phyloP scores from a whole-genome alignment of 495 filamentous ascomycete species.

The Xylaria longipes region DNA sequence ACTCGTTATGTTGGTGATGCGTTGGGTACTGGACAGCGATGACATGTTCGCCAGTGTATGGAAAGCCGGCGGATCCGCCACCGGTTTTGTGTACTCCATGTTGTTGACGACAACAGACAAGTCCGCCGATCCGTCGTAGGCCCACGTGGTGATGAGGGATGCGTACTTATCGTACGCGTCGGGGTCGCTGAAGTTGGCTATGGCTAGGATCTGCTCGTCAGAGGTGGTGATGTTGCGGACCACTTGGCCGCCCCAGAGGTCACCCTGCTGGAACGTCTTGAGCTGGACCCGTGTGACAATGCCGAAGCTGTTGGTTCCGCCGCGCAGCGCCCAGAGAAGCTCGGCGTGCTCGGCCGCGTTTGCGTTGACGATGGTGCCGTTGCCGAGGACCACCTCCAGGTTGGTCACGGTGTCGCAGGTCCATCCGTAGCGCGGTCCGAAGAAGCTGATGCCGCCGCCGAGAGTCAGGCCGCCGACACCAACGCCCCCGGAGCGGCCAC shows the following conservation, averaged over 20 bases:
- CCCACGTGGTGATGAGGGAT: slow-evolving; percentile 19
- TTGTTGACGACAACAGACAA: slow-evolving; percentile 17
- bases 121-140: slow-evolving; percentile 6
- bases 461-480: slow-evolving; percentile 61
- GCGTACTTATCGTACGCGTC: slow-evolving; percentile 20
- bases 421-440: slow-evolving; percentile 52
- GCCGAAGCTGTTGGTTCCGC: slow-evolving; percentile 65
- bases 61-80: not conserved
- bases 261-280: slow-evolving; percentile 52
- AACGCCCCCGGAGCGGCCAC: slow-evolving; percentile 56
- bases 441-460: too few species aligned
- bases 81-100: slow-evolving; percentile 26
- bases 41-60: not conserved
- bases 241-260: slow-evolving; percentile 49
- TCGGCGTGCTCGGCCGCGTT: slow-evolving; percentile 39
- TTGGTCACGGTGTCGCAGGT: slow-evolving; percentile 54
- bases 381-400: slow-evolving; percentile 54
- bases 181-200: too few species aligned
- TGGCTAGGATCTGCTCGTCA: slow-evolving; percentile 14
- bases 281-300: slow-evolving; percentile 62
- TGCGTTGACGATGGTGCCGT: slow-evolving; percentile 42
- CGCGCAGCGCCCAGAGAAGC: slow-evolving; percentile 60
- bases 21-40: not conserved
- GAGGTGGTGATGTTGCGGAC: slow-evolving; percentile 21
- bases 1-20: slow-evolving; percentile 5